Conservation (phyloP, 306 rosid genomes). For the Cajanus cajan region DNA sequence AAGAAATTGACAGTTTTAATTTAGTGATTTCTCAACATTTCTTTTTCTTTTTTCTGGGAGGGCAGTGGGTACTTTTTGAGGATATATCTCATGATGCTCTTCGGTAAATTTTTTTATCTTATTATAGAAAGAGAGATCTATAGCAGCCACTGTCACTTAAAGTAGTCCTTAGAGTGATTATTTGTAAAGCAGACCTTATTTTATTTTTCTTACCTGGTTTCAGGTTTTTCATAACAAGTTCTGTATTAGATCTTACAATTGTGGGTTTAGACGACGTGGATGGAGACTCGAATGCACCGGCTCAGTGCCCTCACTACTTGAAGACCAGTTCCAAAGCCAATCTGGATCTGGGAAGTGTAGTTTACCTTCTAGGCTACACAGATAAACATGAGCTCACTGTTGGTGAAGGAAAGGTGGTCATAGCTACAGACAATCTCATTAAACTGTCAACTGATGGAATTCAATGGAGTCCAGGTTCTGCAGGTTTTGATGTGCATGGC, state of each 20-base stretch:
- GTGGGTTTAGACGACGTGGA: conserved; percentile 86
- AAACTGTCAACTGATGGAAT: conserved; percentile 87
- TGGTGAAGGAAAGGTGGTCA: conserved; percentile 93
- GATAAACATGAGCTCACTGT: conserved; percentile 72
- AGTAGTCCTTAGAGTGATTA: not conserved
- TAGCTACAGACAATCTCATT: conserved; percentile 95
- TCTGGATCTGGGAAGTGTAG: conserved; percentile 83
- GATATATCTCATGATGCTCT: not conserved
- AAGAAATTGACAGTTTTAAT: not conserved
- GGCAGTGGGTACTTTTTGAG: no score
- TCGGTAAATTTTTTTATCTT: not conserved
- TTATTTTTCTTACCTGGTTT: conserved; percentile 34
- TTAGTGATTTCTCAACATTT: not conserved
- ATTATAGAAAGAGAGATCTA: not conserved
- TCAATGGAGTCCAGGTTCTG: conserved; percentile 87
- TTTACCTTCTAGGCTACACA: conserved; percentile 83
- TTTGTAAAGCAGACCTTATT: not conserved
- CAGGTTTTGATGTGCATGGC: conserved; percentile 91
- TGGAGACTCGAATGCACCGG: conserved; percentile 78
- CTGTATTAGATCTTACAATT: conserved; percentile 93
- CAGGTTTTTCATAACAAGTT: conserved; percentile 96
- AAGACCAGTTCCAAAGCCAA: conserved; percentile 78
- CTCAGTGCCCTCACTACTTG: conserved; percentile 66
- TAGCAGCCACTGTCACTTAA: not conserved
- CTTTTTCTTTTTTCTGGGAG: no score